Percentiles rank a stretch among this genome's conserved stretches.
Conservation (phyloP, 257 asterid genomes). For the Paraleonurus japonicus region DNA sequence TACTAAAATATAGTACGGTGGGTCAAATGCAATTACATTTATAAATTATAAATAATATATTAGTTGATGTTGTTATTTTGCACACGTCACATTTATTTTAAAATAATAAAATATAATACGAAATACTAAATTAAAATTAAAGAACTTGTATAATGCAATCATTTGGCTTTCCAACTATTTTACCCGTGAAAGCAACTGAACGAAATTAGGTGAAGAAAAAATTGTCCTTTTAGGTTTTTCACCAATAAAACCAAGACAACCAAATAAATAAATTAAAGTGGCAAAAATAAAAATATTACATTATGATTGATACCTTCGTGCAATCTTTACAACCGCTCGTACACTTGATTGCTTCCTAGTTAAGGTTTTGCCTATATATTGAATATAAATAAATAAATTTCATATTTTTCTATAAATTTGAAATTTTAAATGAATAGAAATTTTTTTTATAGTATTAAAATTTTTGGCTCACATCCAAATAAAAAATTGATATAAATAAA, state of each 20-base stretch:
- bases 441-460: too few relatives aligned
- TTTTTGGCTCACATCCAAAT: too few relatives aligned
- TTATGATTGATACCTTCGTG: background rate
- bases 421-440: too few relatives aligned
- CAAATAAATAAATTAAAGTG: background rate
- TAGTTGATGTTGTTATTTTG: too few relatives aligned
- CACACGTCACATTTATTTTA: too few relatives aligned
- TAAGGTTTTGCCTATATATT: too few relatives aligned
- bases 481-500: too few relatives aligned
- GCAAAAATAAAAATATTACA: background rate
- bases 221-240: conserved; percentile 2
- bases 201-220: conserved; percentile 15
- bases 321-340: background rate
- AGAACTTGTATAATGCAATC: background rate
- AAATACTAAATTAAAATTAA: background rate
- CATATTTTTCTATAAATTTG: too few relatives aligned
- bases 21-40: too few relatives aligned
- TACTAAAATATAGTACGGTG: too few relatives aligned
- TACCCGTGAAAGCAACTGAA: background rate
- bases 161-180: background rate
- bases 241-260: background rate
- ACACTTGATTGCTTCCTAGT: background rate
- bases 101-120: background rate
- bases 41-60: too few relatives aligned
- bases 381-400: too few relatives aligned